phyloP scores from a whole-genome alignment of 2,329 filamentous ascomycete genomes.

The Alternaria triticimaculans region DNA sequence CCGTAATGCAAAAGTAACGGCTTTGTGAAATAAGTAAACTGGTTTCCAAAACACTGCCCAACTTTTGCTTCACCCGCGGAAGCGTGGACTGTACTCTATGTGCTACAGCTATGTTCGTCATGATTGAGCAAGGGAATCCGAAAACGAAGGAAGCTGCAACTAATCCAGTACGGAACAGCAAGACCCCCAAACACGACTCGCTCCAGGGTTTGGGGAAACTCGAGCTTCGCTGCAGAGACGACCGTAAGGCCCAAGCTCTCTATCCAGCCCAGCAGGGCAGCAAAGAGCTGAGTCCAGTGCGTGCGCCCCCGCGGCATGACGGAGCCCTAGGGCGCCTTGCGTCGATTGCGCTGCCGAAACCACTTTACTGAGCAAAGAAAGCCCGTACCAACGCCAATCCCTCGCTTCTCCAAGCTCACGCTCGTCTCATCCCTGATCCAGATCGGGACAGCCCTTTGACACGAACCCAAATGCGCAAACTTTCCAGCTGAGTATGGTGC shows the following conservation, averaged over 20 bases:
- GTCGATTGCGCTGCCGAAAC: background rate
- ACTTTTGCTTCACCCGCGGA: background rate
- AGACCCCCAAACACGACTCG: background rate
- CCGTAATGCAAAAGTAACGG: slow-evolving; percentile 2
- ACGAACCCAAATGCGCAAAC: background rate
- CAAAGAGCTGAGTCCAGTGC: background rate
- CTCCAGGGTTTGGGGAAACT: background rate
- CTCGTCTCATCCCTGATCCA: slow-evolving; percentile 3
- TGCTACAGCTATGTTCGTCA: background rate
- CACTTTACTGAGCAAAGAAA: background rate
- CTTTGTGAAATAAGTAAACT: slow-evolving; percentile 1
- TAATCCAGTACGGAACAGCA: background rate
- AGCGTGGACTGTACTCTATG: background rate
- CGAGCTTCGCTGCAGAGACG: background rate
- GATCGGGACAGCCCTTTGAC: background rate
- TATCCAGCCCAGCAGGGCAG: background rate
- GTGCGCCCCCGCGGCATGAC: background rate
- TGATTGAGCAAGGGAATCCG: background rate
- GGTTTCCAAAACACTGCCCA: background rate
- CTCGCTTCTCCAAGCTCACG: background rate
- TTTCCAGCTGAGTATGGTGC: background rate
- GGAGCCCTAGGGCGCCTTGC: background rate
- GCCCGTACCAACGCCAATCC: background rate
- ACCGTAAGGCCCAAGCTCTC: background rate
- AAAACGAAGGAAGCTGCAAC: background rate